Evolutionary conservation across 352 stramenopile species (phyloP).

Genomic region (Aphanomyces euteiches): DNA sequence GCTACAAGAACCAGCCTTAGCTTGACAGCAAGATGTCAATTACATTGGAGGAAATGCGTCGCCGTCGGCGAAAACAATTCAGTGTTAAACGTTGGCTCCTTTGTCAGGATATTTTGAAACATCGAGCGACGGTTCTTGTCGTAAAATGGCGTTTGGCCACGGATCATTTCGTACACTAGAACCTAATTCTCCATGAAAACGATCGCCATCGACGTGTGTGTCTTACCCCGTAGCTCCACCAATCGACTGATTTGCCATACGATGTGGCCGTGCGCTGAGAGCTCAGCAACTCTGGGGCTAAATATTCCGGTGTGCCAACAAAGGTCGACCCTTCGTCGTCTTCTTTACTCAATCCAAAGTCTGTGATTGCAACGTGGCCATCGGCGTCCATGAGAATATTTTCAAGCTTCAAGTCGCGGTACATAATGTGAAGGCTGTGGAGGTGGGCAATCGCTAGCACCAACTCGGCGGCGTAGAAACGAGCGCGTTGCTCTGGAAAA

Average conservation of each 20-base stretch:
- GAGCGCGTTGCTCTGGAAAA: slow-evolving; percentile 60
- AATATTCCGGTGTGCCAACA: slow-evolving; percentile 77
- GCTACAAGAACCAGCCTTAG: background rate
- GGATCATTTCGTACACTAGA: slow-evolving; percentile 86
- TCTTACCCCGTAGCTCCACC: slow-evolving; percentile 72
- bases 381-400: slow-evolving; percentile 87
- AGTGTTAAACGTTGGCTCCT: slow-evolving; percentile 55
- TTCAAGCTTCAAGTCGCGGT: slow-evolving; percentile 86
- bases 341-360: slow-evolving; percentile 86
- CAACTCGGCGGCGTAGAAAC: slow-evolving; percentile 85
- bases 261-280: slow-evolving; percentile 65
- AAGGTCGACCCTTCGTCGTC: slow-evolving; percentile 81
- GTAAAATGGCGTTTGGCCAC: slow-evolving; percentile 77
- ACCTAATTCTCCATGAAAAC: slow-evolving; percentile 30
- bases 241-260: slow-evolving; percentile 85
- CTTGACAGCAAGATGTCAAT: background rate
- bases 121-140: slow-evolving; percentile 81
- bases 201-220: background rate
- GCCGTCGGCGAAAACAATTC: slow-evolving; percentile 64
- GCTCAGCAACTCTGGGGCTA: slow-evolving; percentile 75
- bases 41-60: slow-evolving; percentile 57
- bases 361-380: slow-evolving; percentile 79
- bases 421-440: slow-evolving; percentile 86
- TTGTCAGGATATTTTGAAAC: slow-evolving; percentile 82
- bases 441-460: slow-evolving; percentile 77